Evolutionary conservation across 1,284 basidiomycete species (phyloP).

Genomic region (Puccinia coronata): DNA sequence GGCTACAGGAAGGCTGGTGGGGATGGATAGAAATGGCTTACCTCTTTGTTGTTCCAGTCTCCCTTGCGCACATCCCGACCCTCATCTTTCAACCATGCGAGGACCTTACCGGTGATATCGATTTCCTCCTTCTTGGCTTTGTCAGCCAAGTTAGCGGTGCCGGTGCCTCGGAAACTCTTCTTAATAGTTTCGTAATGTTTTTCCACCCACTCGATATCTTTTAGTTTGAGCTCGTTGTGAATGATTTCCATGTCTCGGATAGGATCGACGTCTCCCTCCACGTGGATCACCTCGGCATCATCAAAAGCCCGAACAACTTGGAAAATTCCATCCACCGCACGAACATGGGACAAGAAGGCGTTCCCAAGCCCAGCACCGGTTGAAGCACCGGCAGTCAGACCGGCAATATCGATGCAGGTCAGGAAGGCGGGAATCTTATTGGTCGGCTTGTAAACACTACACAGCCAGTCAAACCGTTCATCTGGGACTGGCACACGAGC

Average conservation of each 20-base stretch:
- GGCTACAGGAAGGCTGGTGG: not conserved
- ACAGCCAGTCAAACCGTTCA: conserved; percentile 90
- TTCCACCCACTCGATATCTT: conserved; percentile 99
- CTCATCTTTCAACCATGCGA: conserved; percentile 76
- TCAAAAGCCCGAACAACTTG: conserved; percentile 98
- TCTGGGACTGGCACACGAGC: conserved; percentile 98
- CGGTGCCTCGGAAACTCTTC: conserved; percentile 70
- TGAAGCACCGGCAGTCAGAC: conserved; percentile 91
- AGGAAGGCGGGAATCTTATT: conserved; percentile 88
- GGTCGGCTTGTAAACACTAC: conserved; percentile 83
- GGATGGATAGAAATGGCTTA: conserved; percentile 60
- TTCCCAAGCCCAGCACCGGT: conserved; percentile 98
- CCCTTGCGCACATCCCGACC: conserved; percentile 89
- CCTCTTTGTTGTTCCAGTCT: conserved; percentile 97
- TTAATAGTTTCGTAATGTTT: conserved; percentile 81
- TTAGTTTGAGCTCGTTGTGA: conserved; percentile 84
- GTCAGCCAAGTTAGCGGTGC: conserved; percentile 81
- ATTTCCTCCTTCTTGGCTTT: conserved; percentile 97
- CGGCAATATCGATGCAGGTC: conserved; percentile 98
- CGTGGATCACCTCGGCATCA: conserved; percentile 97
- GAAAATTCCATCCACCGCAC: conserved; percentile 98
- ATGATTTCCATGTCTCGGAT: conserved; percentile 98
- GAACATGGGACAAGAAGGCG: conserved; percentile 94
- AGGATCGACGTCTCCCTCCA: conserved; percentile 97
- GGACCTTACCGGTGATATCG: conserved; percentile 79